Evolutionary conservation across 1,139 yeast species (phyloP).

Genomic region (Saccharomyces hybrid): DNA sequence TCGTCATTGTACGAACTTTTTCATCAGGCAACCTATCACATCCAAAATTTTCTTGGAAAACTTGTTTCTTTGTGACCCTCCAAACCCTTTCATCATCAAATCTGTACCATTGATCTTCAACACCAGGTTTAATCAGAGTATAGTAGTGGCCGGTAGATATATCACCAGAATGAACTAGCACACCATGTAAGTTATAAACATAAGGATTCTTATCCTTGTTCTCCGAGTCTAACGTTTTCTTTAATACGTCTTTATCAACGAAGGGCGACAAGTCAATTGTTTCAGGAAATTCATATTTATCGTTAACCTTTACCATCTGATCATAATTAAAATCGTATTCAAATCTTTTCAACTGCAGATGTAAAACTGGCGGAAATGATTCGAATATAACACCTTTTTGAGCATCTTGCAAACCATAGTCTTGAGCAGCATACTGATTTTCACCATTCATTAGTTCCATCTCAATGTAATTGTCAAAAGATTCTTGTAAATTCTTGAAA

Average conservation of each 20-base stretch:
- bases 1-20: slow-evolving; percentile 43
- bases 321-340: slow-evolving; percentile 91
- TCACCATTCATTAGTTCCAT: slow-evolving; percentile 89
- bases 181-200: slow-evolving; percentile 83
- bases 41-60: slow-evolving; percentile 88
- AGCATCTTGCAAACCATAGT: slow-evolving; percentile 89
- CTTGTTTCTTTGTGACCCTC: slow-evolving; percentile 75
- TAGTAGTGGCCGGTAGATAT: slow-evolving; percentile 94
- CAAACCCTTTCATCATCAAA: slow-evolving; percentile 95
- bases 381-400: slow-evolving; percentile 92
- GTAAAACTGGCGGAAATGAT: slow-evolving; percentile 85
- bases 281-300: slow-evolving; percentile 84
- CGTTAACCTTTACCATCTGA: slow-evolving; percentile 84
- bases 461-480: slow-evolving; percentile 81
- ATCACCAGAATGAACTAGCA: slow-evolving; percentile 91
- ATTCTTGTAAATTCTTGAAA: slow-evolving; percentile 57
- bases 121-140: slow-evolving; percentile 79
- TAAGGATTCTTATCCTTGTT: slow-evolving; percentile 45
- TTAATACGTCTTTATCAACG: slow-evolving; percentile 51
- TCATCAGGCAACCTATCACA: slow-evolving; percentile 50
- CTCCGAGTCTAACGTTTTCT: slow-evolving; percentile 20
- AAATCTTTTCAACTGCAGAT: slow-evolving; percentile 85
- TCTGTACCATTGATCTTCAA: slow-evolving; percentile 70
- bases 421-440: slow-evolving; percentile 91
- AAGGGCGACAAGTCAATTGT: slow-evolving; percentile 73